Evolutionary conservation across 1,139 yeast genomes (phyloP), one percentile per base, ranked within the genome.

Genomic region (Barnettozyma hawaiiensis): DNA sequence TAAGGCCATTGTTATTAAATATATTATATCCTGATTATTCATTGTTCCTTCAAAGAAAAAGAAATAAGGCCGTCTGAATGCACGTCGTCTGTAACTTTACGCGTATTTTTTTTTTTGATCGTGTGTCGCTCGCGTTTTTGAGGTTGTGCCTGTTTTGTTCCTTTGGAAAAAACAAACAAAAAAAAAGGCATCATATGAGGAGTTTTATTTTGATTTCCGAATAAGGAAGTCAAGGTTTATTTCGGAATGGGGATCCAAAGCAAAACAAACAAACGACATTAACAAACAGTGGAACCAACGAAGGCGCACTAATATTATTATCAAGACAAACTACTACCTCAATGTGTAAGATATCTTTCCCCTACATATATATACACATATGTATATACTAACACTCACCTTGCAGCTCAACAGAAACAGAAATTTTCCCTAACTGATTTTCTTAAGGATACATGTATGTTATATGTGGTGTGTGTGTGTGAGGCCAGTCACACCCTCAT

Each of bases 351-450:
- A 16, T 3, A 26, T 14, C 16, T n/a, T n/a, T n/a, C n/a, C n/a
- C n/a, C n/a, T n/a, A n/a, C n/a, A n/a, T n/a, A n/a, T n/a, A n/a
- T n/a, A n/a, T n/a, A n/a, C n/a, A n/a, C n/a, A n/a, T n/a, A n/a
- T n/a, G n/a, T n/a, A n/a, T n/a, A n/a, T n/a, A 26, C 29, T 26
- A 26, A 26, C 29, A 7, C 16, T 14, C 16, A 14, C 7, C 10
- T 26, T 26, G 4, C 29, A 26, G 29, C 29, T 10, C 51, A 54
- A 11, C 49, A 51, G 16, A 55, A 56, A 48, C 74, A 73, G 62
- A 74, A 74, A 61, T 71, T 74, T 71, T 66, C 76, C 43, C 65
- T 73, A 43, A 71, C 71, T 54, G 80, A 75, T 63, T 75, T 75
- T 63, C 64, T 71, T 59, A 63, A 67, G 50, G 77, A 75, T 57